These are phyloP conservation scores for Xylariales sp. DNA, from an alignment of 2,329 filamentous ascomycete species.

Conservation along the genomic window DNA sequence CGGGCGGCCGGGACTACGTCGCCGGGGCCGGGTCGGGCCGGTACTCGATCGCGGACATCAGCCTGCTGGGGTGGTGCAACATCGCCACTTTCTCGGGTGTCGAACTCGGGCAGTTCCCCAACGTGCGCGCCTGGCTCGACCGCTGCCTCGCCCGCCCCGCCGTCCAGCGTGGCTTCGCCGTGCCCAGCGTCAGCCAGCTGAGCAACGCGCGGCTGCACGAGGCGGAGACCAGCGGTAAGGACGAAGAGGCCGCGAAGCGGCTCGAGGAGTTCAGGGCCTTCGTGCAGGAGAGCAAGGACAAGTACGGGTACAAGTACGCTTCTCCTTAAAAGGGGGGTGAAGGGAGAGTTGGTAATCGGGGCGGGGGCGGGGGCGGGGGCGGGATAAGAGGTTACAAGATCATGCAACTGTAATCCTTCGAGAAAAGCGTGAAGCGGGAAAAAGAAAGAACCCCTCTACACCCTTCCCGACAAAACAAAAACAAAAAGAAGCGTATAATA, in stretches of 20 bases:
- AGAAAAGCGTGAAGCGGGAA: too few relatives aligned
- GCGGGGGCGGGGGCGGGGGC: not conserved
- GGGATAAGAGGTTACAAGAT: too few relatives aligned
- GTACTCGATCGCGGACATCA: slow-evolving; percentile 68
- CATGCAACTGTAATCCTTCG: too few relatives aligned
- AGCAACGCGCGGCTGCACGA: slow-evolving; percentile 34
- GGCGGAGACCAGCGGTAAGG: slow-evolving; percentile 32
- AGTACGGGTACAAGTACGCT: slow-evolving; percentile 43
- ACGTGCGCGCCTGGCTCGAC: slow-evolving; percentile 63
- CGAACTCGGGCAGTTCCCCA: slow-evolving; percentile 59
- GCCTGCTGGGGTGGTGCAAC: slow-evolving; percentile 66
- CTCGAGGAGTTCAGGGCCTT: slow-evolving; percentile 27
- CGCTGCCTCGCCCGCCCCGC: slow-evolving; percentile 54
- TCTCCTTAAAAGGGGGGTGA: slow-evolving; percentile 28
- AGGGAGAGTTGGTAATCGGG: not conserved
- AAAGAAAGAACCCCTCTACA: too few relatives aligned
- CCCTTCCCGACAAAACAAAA: too few relatives aligned
- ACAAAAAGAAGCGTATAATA: too few relatives aligned
- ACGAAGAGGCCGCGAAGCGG: slow-evolving; percentile 44
- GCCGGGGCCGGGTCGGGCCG: slow-evolving; percentile 50
- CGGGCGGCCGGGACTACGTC: slow-evolving; percentile 39
- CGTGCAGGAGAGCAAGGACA: slow-evolving; percentile 36
- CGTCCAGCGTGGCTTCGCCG: slow-evolving; percentile 58
- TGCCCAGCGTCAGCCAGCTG: slow-evolving; percentile 44
- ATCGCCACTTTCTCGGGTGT: slow-evolving; percentile 55